Evolutionary conservation across 1,284 basidiomycete species (phyloP).

Genomic region (Heterobasidion irregulare): DNA sequence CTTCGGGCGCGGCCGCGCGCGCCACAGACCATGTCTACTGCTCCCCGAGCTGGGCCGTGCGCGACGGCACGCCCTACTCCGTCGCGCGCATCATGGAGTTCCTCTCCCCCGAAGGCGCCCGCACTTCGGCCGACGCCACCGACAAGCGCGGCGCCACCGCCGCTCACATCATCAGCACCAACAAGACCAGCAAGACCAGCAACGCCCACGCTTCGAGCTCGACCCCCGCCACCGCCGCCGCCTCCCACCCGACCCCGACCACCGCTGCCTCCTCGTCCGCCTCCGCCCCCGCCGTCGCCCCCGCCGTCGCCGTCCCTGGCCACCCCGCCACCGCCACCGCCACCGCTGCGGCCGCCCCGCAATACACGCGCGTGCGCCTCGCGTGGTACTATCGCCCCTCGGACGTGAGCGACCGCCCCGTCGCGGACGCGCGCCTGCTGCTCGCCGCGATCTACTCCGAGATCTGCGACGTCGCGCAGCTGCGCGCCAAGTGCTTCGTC

Average conservation of each 20-base stretch:
- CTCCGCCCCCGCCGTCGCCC: neutral
- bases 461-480: constrained; percentile 86
- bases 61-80: constrained; percentile 89
- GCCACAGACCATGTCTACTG: constrained; percentile 88
- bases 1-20: too few relatives aligned
- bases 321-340: constrained; percentile 27
- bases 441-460: constrained; percentile 95
- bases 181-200: too few relatives aligned
- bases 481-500: constrained; percentile 88
- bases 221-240: neutral
- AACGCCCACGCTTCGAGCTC: neutral
- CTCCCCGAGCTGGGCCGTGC: constrained; percentile 82
- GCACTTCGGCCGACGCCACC: too few relatives aligned
- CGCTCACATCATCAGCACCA: too few relatives aligned
- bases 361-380: constrained; percentile 67
- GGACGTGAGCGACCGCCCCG: constrained; percentile 79
- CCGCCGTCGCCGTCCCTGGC: constrained; percentile 12
- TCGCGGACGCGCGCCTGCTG: constrained; percentile 83
- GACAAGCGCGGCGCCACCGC: too few relatives aligned
- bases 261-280: too few relatives aligned
- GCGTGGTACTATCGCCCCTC: constrained; percentile 92
- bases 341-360: too few relatives aligned
- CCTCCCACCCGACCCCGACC: too few relatives aligned
- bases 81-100: constrained; percentile 96
- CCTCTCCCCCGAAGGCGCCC: constrained; percentile 67